phyloP scores from a whole-genome alignment of 495 filamentous ascomycete species.

The Corynascus novoguineensis region DNA sequence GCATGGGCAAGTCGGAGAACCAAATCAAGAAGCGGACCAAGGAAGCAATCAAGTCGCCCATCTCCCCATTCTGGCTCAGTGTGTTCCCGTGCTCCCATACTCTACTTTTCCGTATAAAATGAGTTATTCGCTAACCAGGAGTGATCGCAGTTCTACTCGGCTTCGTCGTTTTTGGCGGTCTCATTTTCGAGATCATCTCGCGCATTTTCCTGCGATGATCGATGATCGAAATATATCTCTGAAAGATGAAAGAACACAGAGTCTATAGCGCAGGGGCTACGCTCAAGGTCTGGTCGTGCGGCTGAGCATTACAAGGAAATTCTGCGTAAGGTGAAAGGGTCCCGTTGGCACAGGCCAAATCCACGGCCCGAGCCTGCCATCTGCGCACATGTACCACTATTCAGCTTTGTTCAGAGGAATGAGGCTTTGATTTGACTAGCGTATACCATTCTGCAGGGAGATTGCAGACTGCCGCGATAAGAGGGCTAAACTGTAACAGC shows the following conservation, averaged over 20 bases:
- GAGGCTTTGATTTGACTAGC: background rate
- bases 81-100: too few relatives aligned
- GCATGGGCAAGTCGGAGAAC: constrained; percentile 73
- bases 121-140: constrained; percentile 14
- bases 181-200: constrained; percentile 73
- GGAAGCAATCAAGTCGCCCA: constrained; percentile 62
- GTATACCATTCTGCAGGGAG: constrained; percentile 9
- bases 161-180: constrained; percentile 79
- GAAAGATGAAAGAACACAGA: background rate
- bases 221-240: background rate
- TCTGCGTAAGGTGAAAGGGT: background rate
- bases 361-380: background rate
- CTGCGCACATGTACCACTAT: constrained; percentile 2
- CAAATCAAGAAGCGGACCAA: constrained; percentile 62
- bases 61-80: constrained; percentile 82
- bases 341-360: background rate
- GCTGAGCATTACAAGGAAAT: background rate
- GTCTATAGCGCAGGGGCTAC: background rate
- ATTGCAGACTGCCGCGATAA: background rate
- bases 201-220: constrained; percentile 60
- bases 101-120: background rate
- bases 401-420: background rate
- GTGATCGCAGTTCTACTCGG: constrained; percentile 58
- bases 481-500: background rate
- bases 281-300: background rate